Base-by-base conservation (phyloP, 768 basidiomycete species). In the Punctularia strigosozonata region DNA sequence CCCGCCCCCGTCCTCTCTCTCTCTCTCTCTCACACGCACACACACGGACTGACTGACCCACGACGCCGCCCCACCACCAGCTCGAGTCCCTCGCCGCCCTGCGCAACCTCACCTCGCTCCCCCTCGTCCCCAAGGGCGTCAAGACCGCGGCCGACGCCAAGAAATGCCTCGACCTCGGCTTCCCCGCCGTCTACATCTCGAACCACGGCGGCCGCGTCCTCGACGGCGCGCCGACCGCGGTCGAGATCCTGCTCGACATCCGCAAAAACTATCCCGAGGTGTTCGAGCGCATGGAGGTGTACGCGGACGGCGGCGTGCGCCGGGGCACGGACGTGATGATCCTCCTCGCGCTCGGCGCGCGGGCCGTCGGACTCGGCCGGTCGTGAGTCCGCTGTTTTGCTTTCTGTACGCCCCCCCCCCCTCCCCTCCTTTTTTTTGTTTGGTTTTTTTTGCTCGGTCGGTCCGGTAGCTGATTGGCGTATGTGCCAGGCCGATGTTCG, bases 271-370 rank as follows among this genome's bases (percentile, higher is more conserved):
- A 58, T 14, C 66, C 66, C 2, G 57, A 63, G 35, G 55, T 64
- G 5, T 53, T 68, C n/a, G 46, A 58, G 0, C 44, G 57, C 36
- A 53, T 58, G 47, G 64, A 69, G 46, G 55, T 71, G 10, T 69
- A 58, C 39, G 55, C 63, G 18, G 68, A 69, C 40, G 69, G 69
- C 2, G 69, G 69, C 3, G 59, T 69, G 26, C 48, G 65, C 18
- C 47, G 65, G 6, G 69, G 68, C 0, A 68, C 65, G 0, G 67
- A 70, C 40, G 55, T 67, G 14, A 43, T 69, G 15, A 66, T 63
- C 38, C 59, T 64, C 10, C 47, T 68, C 0, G 61, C 61, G 10
- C 48, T 69, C 2, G 66, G 66, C 5, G 66, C 65, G 1, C 54
- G 46, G 13, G 63, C 57, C 3, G 64, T 67, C 8, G 67, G 67